Conservation (phyloP, 2,329 filamentous ascomycete species). For the Diplodia scrobiculata region DNA sequence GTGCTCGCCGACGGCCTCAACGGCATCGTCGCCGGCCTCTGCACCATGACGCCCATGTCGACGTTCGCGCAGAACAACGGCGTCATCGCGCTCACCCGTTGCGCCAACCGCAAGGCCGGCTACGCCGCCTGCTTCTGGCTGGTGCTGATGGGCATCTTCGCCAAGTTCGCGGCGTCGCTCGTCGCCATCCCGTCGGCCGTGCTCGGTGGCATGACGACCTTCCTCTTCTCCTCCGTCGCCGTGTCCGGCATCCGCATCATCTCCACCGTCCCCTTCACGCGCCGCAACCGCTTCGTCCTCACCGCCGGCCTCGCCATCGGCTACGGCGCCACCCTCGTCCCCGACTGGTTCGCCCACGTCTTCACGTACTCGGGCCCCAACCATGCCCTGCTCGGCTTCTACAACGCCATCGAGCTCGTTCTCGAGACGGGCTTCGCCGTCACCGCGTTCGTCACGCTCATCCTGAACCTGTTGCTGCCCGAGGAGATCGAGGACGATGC, state of each 20-base stretch:
- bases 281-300: slow-evolving; percentile 79
- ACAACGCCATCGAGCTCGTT: slow-evolving; percentile 62
- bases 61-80: slow-evolving; percentile 85
- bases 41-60: slow-evolving; percentile 78
- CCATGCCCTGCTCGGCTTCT: slow-evolving; percentile 68
- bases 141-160: slow-evolving; percentile 77
- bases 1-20: slow-evolving; percentile 77
- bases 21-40: slow-evolving; percentile 72
- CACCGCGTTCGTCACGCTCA: slow-evolving; percentile 70
- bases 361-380: slow-evolving; percentile 73
- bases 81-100: slow-evolving; percentile 78
- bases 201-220: slow-evolving; percentile 64
- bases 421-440: slow-evolving; percentile 68
- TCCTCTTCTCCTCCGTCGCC: slow-evolving; percentile 75
- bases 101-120: slow-evolving; percentile 77
- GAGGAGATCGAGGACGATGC: slow-evolving; percentile 63
- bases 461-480: slow-evolving; percentile 71
- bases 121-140: slow-evolving; percentile 78
- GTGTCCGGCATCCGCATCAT: slow-evolving; percentile 79
- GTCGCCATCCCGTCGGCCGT: slow-evolving; percentile 68
- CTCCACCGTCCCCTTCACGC: slow-evolving; percentile 69
- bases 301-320: slow-evolving; percentile 74
- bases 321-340: slow-evolving; percentile 57
- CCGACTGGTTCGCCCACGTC: slow-evolving; percentile 66
- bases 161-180: slow-evolving; percentile 78